Percentiles rank a stretch among this genome's conserved stretches.
These are phyloP conservation scores for Auriscalpium microsporum DNA, from an alignment of 768 basidiomycete species.

Conservation along the genomic window DNA sequence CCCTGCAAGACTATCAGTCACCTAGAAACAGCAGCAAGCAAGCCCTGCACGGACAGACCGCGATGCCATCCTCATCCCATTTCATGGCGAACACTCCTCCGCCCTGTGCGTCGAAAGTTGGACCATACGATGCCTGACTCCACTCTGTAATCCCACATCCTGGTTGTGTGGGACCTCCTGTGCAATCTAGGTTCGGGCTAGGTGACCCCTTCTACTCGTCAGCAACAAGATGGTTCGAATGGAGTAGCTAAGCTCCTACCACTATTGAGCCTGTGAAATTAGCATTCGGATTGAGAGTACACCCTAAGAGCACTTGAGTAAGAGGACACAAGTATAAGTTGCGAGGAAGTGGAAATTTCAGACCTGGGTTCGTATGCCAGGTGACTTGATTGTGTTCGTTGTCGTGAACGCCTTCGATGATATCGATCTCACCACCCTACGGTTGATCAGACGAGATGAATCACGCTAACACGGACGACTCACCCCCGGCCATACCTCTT, in stretches of 20 bases:
- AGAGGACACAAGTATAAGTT: not conserved
- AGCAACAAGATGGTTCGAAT: too few relatives aligned
- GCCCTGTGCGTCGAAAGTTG: slow-evolving; percentile 67
- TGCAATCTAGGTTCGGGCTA: slow-evolving; percentile 42
- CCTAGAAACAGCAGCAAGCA: not conserved
- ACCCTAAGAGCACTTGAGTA: slow-evolving; percentile 33
- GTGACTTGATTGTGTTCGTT: slow-evolving; percentile 80
- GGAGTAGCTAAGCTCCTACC: slow-evolving; percentile 27
- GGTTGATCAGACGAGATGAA: slow-evolving; percentile 8
- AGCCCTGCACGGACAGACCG: slow-evolving; percentile 51
- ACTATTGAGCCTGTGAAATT: slow-evolving; percentile 58
- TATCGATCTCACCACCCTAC: slow-evolving; percentile 74
- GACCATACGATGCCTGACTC: slow-evolving; percentile 79
- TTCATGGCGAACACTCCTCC: slow-evolving; percentile 88
- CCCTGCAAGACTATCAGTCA: slow-evolving; percentile 35
- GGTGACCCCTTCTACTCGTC: too few relatives aligned
- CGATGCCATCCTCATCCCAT: slow-evolving; percentile 74
- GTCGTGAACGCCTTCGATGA: slow-evolving; percentile 80
- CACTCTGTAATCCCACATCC: slow-evolving; percentile 76
- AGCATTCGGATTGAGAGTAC: slow-evolving; percentile 43
- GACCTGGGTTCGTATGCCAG: slow-evolving; percentile 65
- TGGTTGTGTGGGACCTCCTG: slow-evolving; percentile 38
- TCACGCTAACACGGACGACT: slow-evolving; percentile 18
- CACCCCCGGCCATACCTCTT: slow-evolving; percentile 52
- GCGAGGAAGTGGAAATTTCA: not conserved